A percentile compares a stretch with the other conserved stretches of the same genome.
Evolutionary conservation across 164 flowering plant genomes (phyloP).

Genomic region (Stephania japonica): DNA sequence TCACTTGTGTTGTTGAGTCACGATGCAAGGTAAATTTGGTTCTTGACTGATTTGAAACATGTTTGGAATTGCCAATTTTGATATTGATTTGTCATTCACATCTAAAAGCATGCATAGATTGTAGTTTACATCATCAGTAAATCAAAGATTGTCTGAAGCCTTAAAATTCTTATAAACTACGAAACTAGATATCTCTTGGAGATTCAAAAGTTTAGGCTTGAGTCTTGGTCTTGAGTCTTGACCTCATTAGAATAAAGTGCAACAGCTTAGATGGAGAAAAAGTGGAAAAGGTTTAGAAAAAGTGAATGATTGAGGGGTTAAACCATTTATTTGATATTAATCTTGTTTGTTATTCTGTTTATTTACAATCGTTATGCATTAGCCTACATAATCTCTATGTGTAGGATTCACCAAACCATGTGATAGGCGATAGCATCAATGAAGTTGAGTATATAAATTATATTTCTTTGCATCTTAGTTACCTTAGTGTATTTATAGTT

Average conservation of each 20-base stretch:
- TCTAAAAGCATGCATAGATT: neutral
- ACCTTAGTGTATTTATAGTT: neutral
- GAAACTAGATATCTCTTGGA: too few relatives aligned
- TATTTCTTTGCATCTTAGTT: neutral
- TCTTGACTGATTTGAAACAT: neutral
- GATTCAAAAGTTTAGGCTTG: too few relatives aligned
- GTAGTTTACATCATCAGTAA: too few relatives aligned
- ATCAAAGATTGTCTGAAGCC: neutral
- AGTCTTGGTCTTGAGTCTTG: too few relatives aligned
- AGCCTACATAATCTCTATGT: neutral
- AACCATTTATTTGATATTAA: neutral
- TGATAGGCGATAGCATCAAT: neutral
- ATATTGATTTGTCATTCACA: neutral
- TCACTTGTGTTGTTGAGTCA: constrained; percentile 93
- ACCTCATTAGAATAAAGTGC: too few relatives aligned
- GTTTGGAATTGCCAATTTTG: neutral
- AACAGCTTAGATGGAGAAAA: too few relatives aligned
- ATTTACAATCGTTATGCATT: neutral
- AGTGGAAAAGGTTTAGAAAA: too few relatives aligned
- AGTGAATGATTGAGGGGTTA: too few relatives aligned
- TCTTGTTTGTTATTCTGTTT: neutral
- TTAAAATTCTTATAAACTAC: too few relatives aligned
- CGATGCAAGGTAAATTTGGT: constrained; percentile 66
- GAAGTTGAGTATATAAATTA: neutral
- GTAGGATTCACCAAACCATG: neutral